Evolutionary conservation across 495 filamentous ascomycete genomes (phyloP).

Genomic region (Xylaria scruposa): DNA sequence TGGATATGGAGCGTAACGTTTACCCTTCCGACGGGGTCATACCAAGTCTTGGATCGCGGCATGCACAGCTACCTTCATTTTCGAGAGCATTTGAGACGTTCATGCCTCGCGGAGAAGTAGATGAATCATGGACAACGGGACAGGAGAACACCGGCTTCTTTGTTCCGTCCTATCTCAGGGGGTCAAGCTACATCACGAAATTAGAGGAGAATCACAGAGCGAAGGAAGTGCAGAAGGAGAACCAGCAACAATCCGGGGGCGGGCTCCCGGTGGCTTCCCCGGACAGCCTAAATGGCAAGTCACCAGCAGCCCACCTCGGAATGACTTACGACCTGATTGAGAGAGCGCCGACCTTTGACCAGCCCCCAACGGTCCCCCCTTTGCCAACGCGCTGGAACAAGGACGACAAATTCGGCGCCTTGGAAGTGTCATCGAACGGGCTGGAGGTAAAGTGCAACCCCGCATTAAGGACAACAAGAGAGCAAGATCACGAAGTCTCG

Average conservation of each 20-base stretch:
- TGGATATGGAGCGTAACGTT: constrained; percentile 34
- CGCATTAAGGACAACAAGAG: constrained; percentile 45
- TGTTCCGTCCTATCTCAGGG: constrained; percentile 79
- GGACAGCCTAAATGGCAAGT: constrained; percentile 33
- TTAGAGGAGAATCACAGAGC: constrained; percentile 73
- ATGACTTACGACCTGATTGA: constrained; percentile 89
- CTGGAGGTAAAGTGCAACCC: constrained; percentile 75
- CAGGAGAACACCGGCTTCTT: constrained; percentile 61
- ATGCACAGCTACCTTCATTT: constrained; percentile 55
- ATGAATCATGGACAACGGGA: constrained; percentile 36
- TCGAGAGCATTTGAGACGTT: constrained; percentile 68
- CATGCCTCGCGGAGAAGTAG: constrained; percentile 41
- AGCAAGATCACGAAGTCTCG: constrained; percentile 79
- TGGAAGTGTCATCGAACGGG: constrained; percentile 79
- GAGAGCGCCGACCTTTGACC: constrained; percentile 59
- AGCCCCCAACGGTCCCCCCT: constrained; percentile 65
- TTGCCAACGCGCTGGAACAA: constrained; percentile 86
- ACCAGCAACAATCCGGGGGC: constrained; percentile 28
- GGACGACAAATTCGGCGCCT: constrained; percentile 70
- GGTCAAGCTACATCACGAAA: constrained; percentile 76
- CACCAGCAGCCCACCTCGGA: constrained; percentile 72
- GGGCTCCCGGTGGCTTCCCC: constrained; percentile 24
- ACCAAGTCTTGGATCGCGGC: constrained; percentile 38
- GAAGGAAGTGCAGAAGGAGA: constrained; percentile 51
- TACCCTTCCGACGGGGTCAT: constrained; percentile 45